Conservation (phyloP, 2,329 filamentous ascomycete genomes). For the Exophiala oligosperma region DNA sequence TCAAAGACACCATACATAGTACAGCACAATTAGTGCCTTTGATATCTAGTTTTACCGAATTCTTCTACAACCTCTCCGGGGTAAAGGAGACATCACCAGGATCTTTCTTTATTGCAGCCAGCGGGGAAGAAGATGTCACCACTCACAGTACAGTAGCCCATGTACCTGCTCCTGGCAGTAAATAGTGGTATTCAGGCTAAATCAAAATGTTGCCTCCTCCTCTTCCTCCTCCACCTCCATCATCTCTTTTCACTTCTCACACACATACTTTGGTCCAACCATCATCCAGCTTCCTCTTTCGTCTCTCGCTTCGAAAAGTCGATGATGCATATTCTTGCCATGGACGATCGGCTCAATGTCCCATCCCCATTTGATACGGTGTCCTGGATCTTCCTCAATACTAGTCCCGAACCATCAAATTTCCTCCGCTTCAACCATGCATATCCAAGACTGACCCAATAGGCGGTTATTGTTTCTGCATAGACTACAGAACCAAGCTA, state of each 20-base stretch:
- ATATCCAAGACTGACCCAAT: background rate
- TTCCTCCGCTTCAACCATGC: background rate
- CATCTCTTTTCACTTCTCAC: background rate
- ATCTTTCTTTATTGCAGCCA: too few species aligned
- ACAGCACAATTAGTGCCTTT: too few species aligned
- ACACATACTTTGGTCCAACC: background rate
- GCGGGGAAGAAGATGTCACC: too few species aligned
- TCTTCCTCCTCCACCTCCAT: background rate
- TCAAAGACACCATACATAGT: too few species aligned
- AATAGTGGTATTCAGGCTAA: background rate
- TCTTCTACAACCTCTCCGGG: too few species aligned
- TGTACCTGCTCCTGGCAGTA: too few species aligned
- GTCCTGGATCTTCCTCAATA: background rate
- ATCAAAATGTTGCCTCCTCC: background rate
- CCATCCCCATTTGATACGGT: background rate
- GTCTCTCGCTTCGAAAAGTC: background rate
- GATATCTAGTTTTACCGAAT: too few species aligned
- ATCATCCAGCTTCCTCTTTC: constrained; percentile 5
- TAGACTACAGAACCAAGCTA: background rate
- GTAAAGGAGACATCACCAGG: too few species aligned
- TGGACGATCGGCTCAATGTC: background rate
- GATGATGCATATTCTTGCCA: background rate
- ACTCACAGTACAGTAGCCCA: too few species aligned
- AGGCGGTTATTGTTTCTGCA: background rate
- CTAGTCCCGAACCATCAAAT: background rate